phyloP scores from a whole-genome alignment of 106 monocot genomes.

The Amphibolis antarctica region DNA sequence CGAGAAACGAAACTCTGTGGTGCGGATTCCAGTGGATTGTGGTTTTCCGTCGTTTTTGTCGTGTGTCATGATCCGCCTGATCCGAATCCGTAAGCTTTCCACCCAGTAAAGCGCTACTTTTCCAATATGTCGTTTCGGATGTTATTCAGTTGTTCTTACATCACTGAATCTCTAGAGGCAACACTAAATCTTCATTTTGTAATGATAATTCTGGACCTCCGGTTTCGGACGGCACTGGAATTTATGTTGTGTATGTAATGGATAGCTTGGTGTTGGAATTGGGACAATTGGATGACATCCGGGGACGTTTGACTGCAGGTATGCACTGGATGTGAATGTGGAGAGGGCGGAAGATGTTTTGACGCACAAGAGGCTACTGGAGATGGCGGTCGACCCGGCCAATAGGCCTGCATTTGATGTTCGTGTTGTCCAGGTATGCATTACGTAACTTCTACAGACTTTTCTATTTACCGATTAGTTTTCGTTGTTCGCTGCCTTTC shows the following conservation, averaged over 20 bases:
- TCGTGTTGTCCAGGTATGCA: slow-evolving; percentile 56
- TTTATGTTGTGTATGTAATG: neutral
- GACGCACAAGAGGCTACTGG: slow-evolving; percentile 53
- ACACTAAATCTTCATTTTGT: too few relatives aligned
- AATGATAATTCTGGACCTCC: too few relatives aligned
- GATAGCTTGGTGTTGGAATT: neutral
- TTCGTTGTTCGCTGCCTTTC: neutral
- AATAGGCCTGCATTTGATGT: slow-evolving; percentile 52
- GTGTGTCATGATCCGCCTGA: neutral
- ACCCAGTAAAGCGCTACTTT: neutral
- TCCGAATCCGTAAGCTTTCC: neutral
- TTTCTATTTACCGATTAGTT: neutral
- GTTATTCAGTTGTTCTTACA: neutral
- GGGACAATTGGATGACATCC: neutral
- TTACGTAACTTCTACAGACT: neutral
- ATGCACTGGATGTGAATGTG: slow-evolving; percentile 83
- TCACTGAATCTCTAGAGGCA: neutral
- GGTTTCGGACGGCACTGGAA: too few relatives aligned
- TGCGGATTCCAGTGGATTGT: too few relatives aligned
- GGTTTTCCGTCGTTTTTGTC: too few relatives aligned
- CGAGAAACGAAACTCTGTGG: too few relatives aligned
- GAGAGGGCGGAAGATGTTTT: slow-evolving; percentile 81
- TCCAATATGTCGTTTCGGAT: neutral
- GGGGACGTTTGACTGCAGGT: slow-evolving; percentile 21
- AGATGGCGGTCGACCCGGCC: slow-evolving; percentile 49